A percentile compares a stretch with the other conserved stretches of the same genome.
Evolutionary conservation across 2,329 filamentous ascomycete genomes (phyloP).

Genomic region (Chaetomiaceae sp.): DNA sequence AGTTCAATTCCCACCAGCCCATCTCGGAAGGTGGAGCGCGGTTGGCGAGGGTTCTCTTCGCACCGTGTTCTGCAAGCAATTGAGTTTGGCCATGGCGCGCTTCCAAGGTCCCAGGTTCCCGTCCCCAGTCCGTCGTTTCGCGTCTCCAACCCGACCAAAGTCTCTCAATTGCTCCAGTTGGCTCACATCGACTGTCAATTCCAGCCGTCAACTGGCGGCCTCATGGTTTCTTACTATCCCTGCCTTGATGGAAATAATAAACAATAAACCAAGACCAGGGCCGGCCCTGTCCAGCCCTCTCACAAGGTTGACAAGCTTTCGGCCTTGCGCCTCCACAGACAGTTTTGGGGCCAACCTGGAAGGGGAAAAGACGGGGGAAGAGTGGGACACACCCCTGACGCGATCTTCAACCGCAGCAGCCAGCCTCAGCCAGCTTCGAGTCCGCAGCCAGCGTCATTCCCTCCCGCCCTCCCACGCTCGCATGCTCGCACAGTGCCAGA

Average conservation of each 20-base stretch:
- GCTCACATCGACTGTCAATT: too few species aligned
- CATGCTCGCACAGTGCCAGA: not conserved
- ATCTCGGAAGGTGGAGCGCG: constrained; percentile 11
- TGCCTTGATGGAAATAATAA: too few species aligned
- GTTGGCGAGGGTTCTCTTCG: not conserved
- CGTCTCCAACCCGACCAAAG: too few species aligned
- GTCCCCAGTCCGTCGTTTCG: too few species aligned
- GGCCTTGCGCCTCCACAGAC: not conserved
- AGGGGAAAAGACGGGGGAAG: too few species aligned
- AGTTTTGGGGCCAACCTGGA: too few species aligned
- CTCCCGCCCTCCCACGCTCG: too few species aligned
- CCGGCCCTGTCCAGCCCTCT: not conserved
- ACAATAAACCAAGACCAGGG: not conserved
- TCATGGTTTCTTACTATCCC: too few species aligned
- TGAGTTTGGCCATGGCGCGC: not conserved
- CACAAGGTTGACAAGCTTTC: constrained; percentile 2
- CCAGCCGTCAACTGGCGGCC: not conserved
- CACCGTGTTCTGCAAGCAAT: constrained; percentile 5
- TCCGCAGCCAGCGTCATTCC: too few species aligned
- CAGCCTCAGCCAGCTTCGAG: not conserved
- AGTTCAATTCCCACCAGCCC: constrained; percentile 1
- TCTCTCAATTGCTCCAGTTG: not conserved
- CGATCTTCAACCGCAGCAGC: not conserved
- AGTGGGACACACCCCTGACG: not conserved
- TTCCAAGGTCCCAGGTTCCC: too few species aligned